Percentiles rank a stretch among this genome's conserved stretches.
Conservation (phyloP, 805 yeast genomes). For the Cyberlindnera nakhonratchasimensis region DNA sequence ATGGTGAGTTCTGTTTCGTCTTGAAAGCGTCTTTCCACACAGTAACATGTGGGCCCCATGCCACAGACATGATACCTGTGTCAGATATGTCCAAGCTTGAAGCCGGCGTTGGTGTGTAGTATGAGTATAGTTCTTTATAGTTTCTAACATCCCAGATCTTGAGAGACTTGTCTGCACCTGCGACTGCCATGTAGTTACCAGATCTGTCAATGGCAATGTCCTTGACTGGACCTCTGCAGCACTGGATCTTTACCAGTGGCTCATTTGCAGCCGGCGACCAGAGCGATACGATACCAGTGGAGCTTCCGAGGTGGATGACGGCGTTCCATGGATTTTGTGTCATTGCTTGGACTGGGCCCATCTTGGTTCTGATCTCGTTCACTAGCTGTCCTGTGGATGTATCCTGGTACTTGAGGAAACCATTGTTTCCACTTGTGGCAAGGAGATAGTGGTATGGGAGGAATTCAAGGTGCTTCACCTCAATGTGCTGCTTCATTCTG, state of each 20-base stretch:
- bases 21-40: constrained; percentile 87
- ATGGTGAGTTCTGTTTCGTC: constrained; percentile 73
- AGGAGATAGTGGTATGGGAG: constrained; percentile 89
- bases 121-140: constrained; percentile 64
- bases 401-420: constrained; percentile 88
- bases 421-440: constrained; percentile 86
- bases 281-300: constrained; percentile 85
- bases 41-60: constrained; percentile 94
- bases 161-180: constrained; percentile 79
- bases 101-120: constrained; percentile 81
- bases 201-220: constrained; percentile 85
- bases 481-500: constrained; percentile 85
- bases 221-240: constrained; percentile 83
- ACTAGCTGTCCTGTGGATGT: constrained; percentile 89
- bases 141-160: constrained; percentile 94
- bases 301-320: constrained; percentile 87
- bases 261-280: constrained; percentile 91
- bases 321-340: constrained; percentile 95
- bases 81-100: constrained; percentile 77
- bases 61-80: constrained; percentile 79
- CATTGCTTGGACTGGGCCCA: constrained; percentile 89
- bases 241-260: constrained; percentile 78
- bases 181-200: constrained; percentile 90
- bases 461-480: constrained; percentile 77
- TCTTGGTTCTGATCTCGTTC: constrained; percentile 76